These are phyloP conservation scores for Termitomyces sp. DNA, from an alignment of 768 basidiomycete genomes.

Conservation along the genomic window DNA sequence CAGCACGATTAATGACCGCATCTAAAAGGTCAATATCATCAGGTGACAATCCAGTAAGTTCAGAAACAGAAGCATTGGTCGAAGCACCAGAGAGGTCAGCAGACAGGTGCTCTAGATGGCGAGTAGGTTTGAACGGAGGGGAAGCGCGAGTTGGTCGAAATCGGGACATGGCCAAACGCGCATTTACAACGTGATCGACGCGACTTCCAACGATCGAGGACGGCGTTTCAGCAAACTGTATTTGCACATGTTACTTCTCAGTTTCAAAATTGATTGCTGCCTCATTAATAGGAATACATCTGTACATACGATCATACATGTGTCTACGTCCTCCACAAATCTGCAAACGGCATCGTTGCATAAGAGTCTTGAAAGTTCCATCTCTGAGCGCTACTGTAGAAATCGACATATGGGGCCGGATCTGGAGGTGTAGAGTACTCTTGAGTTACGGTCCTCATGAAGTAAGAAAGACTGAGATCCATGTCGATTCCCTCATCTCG, in stretches of 20 bases:
- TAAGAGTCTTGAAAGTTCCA: conserved; percentile 5
- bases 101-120: conserved; percentile 14
- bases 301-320: not conserved
- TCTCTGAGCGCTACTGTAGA: not conserved
- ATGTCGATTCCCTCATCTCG: conserved; percentile 28
- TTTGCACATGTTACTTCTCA: conserved; percentile 7
- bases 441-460: conserved; percentile 32
- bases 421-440: conserved; percentile 6
- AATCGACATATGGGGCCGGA: conserved; percentile 2
- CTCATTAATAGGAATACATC: too few relatives aligned
- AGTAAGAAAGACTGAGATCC: conserved; percentile 45
- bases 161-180: conserved; percentile 28
- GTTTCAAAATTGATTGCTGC: not conserved
- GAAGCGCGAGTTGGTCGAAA: conserved; percentile 46
- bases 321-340: conserved; percentile 11
- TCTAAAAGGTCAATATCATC: conserved; percentile 71
- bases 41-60: conserved; percentile 45
- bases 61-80: conserved; percentile 33
- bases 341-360: conserved; percentile 5
- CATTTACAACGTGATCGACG: not conserved
- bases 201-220: not conserved
- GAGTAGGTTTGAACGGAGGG: conserved; percentile 33
- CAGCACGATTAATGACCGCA: conserved; percentile 65
- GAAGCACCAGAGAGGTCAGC: conserved; percentile 37
- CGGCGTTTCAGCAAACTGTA: conserved; percentile 9